phyloP scores from a whole-genome alignment of 2,329 filamentous ascomycete species.

The Fusarium irregulare region DNA sequence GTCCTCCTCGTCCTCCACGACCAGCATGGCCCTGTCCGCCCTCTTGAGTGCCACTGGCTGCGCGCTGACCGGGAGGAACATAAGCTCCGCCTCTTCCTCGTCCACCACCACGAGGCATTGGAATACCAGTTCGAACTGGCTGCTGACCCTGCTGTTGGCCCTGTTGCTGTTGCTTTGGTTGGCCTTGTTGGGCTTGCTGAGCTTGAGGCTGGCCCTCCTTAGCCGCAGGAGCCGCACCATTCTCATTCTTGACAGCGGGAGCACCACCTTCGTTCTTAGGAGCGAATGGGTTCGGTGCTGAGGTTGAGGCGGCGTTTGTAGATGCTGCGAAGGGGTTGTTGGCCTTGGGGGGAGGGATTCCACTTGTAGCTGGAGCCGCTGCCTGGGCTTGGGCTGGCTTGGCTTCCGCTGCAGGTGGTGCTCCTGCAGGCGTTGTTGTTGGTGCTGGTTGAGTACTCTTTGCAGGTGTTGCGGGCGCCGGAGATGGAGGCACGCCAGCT shows the following conservation, averaged over 20 bases:
- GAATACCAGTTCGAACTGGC: conserved; percentile 52
- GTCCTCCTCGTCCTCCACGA: conserved; percentile 54
- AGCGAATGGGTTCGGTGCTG: conserved; percentile 48
- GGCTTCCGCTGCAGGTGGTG: conserved; percentile 25
- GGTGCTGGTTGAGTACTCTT: conserved; percentile 24
- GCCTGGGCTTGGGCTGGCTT: conserved; percentile 33
- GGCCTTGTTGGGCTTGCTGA: conserved; percentile 24
- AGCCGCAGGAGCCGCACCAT: conserved; percentile 21
- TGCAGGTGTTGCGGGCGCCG: conserved; percentile 40
- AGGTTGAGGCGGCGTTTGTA: conserved; percentile 21
- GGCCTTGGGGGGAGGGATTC: conserved; percentile 40
- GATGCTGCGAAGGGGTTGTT: conserved; percentile 51
- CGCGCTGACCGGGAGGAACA: conserved; percentile 53
- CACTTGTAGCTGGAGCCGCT: conserved; percentile 31
- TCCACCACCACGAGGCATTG: conserved; percentile 56
- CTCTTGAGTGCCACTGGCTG: conserved; percentile 52
- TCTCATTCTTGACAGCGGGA: conserved; percentile 36
- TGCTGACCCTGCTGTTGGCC: conserved; percentile 31
- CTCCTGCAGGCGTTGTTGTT: conserved; percentile 28
- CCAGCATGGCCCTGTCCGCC: conserved; percentile 48
- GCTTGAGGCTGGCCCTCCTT: conserved; percentile 21
- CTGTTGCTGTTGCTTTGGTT: conserved; percentile 30
- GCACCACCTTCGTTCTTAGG: conserved; percentile 33
- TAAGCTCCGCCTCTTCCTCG: conserved; percentile 55
- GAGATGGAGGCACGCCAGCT: conserved; percentile 39